phyloP scores from a whole-genome alignment of 192 early-diverging fungal species.

The Mortierella antarctica region DNA sequence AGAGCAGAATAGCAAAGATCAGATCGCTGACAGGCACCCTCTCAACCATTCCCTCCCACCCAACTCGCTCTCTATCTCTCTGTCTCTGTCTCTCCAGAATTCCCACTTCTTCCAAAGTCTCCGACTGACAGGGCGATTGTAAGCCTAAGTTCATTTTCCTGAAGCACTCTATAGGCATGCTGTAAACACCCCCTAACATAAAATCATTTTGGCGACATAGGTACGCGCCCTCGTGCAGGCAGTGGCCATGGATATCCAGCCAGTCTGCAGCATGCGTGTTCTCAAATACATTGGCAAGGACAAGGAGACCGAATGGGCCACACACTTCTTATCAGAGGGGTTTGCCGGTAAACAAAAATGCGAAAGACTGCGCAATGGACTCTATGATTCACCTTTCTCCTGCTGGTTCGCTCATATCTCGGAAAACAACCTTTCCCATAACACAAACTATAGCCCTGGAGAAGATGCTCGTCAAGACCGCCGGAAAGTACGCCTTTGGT shows the following conservation, averaged over 20 bases:
- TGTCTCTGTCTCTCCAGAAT: conserved; percentile 3
- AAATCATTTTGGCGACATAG: conserved; percentile 15
- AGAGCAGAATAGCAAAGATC: not conserved
- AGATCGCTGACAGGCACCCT: not conserved
- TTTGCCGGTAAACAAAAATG: conserved; percentile 66
- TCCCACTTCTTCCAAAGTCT: conserved; percentile 80
- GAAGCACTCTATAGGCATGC: not conserved
- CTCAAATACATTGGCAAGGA: conserved; percentile 65
- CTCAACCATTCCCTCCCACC: not conserved
- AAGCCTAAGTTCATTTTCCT: not conserved
- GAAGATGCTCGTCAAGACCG: conserved; percentile 62
- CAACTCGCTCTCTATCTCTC: not conserved
- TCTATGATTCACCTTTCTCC: not conserved
- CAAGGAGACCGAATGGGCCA: conserved; percentile 64
- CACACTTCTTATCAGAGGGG: conserved; percentile 64
- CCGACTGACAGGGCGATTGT: conserved; percentile 68
- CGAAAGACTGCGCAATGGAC: too few relatives aligned
- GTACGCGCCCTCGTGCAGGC: conserved; percentile 76
- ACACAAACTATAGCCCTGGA: conserved; percentile 24
- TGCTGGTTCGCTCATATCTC: not conserved
- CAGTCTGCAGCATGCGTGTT: conserved; percentile 82
- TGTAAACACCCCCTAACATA: not conserved
- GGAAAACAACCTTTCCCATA: not conserved
- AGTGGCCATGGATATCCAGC: conserved; percentile 88
- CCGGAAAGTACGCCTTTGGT: conserved; percentile 84